A percentile compares a stretch with the other conserved stretches of the same genome.
Evolutionary conservation across 2,329 filamentous ascomycete species (phyloP).

Genomic region (Juglanconis oblonga): DNA sequence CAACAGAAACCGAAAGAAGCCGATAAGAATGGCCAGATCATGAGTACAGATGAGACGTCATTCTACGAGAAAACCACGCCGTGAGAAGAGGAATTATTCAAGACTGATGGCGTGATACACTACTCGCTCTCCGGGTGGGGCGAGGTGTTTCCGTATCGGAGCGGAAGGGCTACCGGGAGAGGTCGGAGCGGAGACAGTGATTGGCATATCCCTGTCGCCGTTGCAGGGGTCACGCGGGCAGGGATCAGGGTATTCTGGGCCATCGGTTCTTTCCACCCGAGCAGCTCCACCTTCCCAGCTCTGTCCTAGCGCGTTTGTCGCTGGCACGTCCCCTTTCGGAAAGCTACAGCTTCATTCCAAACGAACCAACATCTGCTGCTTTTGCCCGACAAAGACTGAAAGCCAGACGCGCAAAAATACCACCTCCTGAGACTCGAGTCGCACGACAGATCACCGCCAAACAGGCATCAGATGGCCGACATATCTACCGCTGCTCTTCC

Average conservation of each 20-base stretch:
- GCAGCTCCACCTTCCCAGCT: background rate
- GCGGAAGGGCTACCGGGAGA: background rate
- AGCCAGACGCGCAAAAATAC: background rate
- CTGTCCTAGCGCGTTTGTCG: conserved; percentile 2
- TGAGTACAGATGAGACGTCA: background rate
- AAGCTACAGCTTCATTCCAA: background rate
- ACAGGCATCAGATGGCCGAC: background rate
- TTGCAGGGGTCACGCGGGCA: background rate
- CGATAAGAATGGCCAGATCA: background rate
- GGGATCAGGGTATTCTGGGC: background rate
- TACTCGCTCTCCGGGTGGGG: background rate
- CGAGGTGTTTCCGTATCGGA: background rate
- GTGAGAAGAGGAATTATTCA: background rate
- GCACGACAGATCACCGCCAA: background rate
- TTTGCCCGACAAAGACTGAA: background rate
- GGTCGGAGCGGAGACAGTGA: background rate
- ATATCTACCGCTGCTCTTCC: background rate
- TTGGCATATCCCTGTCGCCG: no score
- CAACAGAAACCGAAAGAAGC: background rate
- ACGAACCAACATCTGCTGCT: background rate
- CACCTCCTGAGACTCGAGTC: background rate
- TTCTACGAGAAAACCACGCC: background rate
- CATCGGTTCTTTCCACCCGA: background rate
- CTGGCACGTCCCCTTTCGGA: conserved; percentile 4
- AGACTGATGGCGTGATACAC: background rate